Conservation (phyloP, 176 grass and related monocot species). For the Tillandsia fasciculata region DNA sequence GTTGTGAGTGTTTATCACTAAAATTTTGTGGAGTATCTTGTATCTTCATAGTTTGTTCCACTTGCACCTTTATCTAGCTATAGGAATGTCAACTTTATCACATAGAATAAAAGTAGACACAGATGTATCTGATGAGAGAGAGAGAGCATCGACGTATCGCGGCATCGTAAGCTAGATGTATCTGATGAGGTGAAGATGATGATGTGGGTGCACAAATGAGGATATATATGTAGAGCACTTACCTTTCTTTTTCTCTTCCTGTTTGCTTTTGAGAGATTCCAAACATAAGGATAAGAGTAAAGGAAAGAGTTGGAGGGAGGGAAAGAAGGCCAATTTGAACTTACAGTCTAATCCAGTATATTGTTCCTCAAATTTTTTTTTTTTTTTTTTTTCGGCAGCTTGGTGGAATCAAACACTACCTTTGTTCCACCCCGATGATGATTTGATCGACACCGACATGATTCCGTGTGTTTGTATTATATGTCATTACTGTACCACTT, state of each 20-base stretch:
- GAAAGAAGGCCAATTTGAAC: neutral
- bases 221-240: conserved; percentile 5
- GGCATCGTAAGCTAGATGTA: conserved; percentile 19
- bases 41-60: neutral
- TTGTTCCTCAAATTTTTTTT: too few relatives aligned
- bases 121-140: too few relatives aligned
- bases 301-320: neutral
- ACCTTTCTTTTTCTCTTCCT: neutral
- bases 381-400: neutral
- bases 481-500: neutral
- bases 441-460: neutral
- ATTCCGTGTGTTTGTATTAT: neutral
- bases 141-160: conserved; percentile 24
- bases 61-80: neutral
- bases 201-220: conserved; percentile 5
- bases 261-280: conserved; percentile 6
- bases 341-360: neutral
- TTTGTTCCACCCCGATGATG: neutral
- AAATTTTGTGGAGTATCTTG: too few relatives aligned
- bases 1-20: too few relatives aligned
- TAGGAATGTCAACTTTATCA: neutral
- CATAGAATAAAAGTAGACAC: neutral
- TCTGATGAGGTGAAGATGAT: conserved; percentile 1
- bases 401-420: neutral
- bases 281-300: neutral